Conservation (phyloP, 2,329 filamentous ascomycete genomes). For the Samsoniella hepiali region DNA sequence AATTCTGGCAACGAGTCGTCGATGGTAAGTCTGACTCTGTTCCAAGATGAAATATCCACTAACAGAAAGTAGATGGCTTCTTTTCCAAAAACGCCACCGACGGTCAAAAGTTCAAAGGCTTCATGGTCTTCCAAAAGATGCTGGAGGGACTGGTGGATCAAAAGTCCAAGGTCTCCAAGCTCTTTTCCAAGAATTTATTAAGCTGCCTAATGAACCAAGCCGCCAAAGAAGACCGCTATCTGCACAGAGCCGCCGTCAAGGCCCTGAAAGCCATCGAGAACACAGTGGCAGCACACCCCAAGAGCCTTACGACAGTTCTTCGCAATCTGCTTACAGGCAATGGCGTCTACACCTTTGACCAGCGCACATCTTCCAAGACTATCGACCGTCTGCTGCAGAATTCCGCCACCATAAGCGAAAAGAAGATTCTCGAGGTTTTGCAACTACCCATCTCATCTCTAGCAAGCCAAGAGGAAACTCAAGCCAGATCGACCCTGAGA, state of each 20-base stretch:
- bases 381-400: slow-evolving; percentile 69
- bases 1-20: slow-evolving; percentile 83
- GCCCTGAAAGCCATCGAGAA: slow-evolving; percentile 68
- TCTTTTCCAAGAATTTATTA: slow-evolving; percentile 84
- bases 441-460: slow-evolving; percentile 39
- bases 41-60: slow-evolving; percentile 24
- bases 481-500: slow-evolving; percentile 39
- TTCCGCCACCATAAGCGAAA: slow-evolving; percentile 54
- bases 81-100: slow-evolving; percentile 80
- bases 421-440: slow-evolving; percentile 48
- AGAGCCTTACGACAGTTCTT: slow-evolving; percentile 58
- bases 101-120: slow-evolving; percentile 88
- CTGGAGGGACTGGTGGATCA: slow-evolving; percentile 53
- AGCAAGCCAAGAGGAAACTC: slow-evolving; percentile 25
- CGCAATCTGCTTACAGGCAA: slow-evolving; percentile 65
- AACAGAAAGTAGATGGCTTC: slow-evolving; percentile 60
- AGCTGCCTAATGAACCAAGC: slow-evolving; percentile 80
- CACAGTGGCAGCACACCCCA: slow-evolving; percentile 59
- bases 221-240: slow-evolving; percentile 70
- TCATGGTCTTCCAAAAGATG: slow-evolving; percentile 79
- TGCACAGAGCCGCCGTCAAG: slow-evolving; percentile 75
- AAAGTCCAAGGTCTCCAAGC: slow-evolving; percentile 44
- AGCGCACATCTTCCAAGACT: slow-evolving; percentile 80
- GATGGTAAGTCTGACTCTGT: slow-evolving; percentile 63
- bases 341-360: slow-evolving; percentile 78